Conservation (phyloP, 2,329 filamentous ascomycete species). For the Emmonsiellopsis sp. region DNA sequence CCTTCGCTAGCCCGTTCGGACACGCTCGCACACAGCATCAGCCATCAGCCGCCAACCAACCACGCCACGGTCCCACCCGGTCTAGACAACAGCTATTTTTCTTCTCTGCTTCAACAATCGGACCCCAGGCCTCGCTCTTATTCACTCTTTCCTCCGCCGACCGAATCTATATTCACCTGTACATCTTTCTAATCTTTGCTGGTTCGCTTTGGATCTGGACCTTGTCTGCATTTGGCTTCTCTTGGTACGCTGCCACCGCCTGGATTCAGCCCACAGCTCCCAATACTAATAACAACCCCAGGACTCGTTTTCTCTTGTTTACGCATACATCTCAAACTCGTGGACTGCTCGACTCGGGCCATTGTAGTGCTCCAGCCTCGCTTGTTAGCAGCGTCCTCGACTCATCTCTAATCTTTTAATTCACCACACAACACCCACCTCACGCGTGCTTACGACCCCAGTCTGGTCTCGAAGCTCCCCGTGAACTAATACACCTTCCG, state of each 20-base stretch:
- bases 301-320: neutral
- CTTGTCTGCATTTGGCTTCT: neutral
- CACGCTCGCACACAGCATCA: neutral
- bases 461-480: no score
- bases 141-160: neutral
- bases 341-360: neutral
- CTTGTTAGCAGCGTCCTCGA: no score
- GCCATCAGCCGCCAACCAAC: neutral
- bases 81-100: neutral
- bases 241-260: neutral
- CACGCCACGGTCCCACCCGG: neutral
- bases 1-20: neutral
- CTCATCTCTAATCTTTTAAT: no score
- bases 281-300: neutral
- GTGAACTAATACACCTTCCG: no score
- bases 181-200: slow-evolving; percentile 10
- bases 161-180: slow-evolving; percentile 6
- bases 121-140: neutral
- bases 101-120: neutral
- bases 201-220: neutral
- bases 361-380: no score
- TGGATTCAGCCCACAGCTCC: neutral
- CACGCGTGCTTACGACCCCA: no score
- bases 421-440: no score
- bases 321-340: neutral